These are phyloP conservation scores for Picea abies DNA, from an alignment of 83 land plant genomes.

Conservation along the genomic window DNA sequence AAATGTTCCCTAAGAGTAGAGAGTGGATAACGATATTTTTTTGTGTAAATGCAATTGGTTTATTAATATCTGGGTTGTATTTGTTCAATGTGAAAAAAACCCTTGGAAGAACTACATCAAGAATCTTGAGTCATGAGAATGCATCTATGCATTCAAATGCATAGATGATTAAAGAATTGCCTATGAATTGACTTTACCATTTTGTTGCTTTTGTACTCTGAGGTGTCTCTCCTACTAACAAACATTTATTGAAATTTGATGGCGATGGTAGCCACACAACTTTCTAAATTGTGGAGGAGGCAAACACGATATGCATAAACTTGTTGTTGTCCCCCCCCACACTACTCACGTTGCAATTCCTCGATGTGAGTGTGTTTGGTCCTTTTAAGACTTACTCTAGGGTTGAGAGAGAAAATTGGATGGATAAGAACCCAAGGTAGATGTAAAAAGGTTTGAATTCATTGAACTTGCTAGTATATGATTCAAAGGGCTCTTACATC, in stretches of 20 bases:
- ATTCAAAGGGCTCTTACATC: too few species aligned
- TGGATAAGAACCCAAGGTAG: too few species aligned
- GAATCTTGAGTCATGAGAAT: neutral
- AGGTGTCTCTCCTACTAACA: neutral
- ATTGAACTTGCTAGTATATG: too few species aligned
- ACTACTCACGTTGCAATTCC: too few species aligned
- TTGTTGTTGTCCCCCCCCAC: too few species aligned
- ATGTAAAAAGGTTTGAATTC: too few species aligned
- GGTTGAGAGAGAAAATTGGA: too few species aligned
- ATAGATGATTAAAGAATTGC: neutral
- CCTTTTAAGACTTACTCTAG: too few species aligned
- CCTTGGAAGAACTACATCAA: neutral
- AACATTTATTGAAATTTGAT: neutral
- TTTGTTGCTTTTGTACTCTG: neutral
- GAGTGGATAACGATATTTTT: neutral
- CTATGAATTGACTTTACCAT: neutral
- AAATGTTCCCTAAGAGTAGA: neutral
- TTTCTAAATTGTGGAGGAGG: neutral
- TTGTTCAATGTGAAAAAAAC: neutral
- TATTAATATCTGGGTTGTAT: neutral
- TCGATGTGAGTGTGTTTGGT: too few species aligned
- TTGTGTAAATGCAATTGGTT: neutral
- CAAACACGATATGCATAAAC: too few species aligned
- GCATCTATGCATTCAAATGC: neutral
- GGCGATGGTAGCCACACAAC: neutral